These are phyloP conservation scores for Ogataea chonburiensis DNA, from an alignment of 805 yeast species.

Conservation along the genomic window DNA sequence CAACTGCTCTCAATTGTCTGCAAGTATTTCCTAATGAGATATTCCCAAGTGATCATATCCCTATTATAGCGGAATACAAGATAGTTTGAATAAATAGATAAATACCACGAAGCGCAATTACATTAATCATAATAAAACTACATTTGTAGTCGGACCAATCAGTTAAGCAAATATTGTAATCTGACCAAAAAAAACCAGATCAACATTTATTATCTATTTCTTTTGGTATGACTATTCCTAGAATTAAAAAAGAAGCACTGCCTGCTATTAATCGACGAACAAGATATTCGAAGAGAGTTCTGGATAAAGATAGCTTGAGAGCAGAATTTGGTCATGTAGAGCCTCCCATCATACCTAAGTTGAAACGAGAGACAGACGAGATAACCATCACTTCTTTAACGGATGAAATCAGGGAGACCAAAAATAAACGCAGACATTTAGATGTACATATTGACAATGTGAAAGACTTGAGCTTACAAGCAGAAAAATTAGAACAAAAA, in stretches of 20 bases:
- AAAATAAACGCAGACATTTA: slow-evolving; percentile 1
- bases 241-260: neutral
- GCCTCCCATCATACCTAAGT: neutral
- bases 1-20: slow-evolving; percentile 31
- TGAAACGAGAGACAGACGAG: slow-evolving; percentile 3
- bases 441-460: slow-evolving; percentile 2
- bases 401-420: no score
- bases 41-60: slow-evolving; percentile 54
- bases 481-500: no score
- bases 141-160: no score
- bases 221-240: slow-evolving; percentile 1
- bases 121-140: no score
- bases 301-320: slow-evolving; percentile 1
- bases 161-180: no score
- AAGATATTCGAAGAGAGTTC: neutral
- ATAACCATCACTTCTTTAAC: no score
- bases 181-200: no score
- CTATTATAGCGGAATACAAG: slow-evolving; percentile 28
- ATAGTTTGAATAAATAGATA: neutral
- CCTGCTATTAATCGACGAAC: neutral
- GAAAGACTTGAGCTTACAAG: no score
- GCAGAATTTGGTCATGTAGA: slow-evolving; percentile 1
- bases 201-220: neutral
- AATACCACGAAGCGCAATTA: neutral
- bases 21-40: slow-evolving; percentile 52